Base-by-base conservation (phyloP, 306 rosid genomes). In the Begonia loranthoides region DNA sequence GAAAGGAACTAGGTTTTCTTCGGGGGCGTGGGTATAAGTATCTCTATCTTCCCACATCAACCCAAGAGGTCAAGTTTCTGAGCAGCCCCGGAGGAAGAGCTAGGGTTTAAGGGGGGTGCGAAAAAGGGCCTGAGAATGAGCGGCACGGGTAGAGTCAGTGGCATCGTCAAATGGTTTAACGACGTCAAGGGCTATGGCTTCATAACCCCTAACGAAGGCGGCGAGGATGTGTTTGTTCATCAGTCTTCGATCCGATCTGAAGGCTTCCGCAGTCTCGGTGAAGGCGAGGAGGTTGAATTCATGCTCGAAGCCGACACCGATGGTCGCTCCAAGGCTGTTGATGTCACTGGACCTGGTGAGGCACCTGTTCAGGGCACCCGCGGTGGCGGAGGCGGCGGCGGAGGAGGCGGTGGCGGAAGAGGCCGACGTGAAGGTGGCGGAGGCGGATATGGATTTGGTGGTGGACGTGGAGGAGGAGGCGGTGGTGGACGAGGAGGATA, bases 111-210 rank as follows among this genome's bases (percentile, higher is more conserved):
- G 36, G 36, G 36, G 36, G 36, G 2, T 28, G 36, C 16, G 21
- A 14, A 49, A 12, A 33, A 17, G 22, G n/a, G 47, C 17, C 15
- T 13, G 17, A n/a, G 41, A 50, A 82, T 87, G 95, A 50, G 80
- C 5, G 3, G 36, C 36, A 28, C 36, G 9, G 75, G 52, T 13
- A 73, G 80, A 39, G 54, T 72, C 17, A 70, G 38, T 41, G 96
- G 96, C 3, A 88, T 73, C 24, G 96, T 88, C 59, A 88, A 88
- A 63, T 88, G 96, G 96, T 88, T 88, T 81, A 84, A 74, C 12
- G 96, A 88, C 57, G 69, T 57, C 62, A 88, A 88, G 75, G 96
- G 95, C 1, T 88, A 64, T 39, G 95, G 96, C 1, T 88, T 88
- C 82, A 88, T 88, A 10, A 81, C 95, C 63, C 96, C 96, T 0